phyloP scores from a whole-genome alignment of 495 filamentous ascomycete genomes.

The Xylaria acuta region DNA sequence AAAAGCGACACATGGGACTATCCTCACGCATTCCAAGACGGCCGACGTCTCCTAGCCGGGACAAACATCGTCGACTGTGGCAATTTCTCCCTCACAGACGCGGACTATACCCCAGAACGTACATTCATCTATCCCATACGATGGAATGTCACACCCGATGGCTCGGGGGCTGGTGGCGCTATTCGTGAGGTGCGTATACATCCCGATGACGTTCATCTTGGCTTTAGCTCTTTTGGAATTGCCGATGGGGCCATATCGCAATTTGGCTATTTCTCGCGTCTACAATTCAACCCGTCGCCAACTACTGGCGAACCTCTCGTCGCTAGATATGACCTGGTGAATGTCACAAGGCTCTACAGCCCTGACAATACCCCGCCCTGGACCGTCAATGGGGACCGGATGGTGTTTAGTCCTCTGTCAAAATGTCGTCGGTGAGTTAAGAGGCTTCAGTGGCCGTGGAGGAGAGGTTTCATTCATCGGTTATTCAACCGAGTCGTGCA shows the following conservation, averaged over 20 bases:
- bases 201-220: not conserved
- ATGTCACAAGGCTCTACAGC: slow-evolving; percentile 28
- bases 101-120: not conserved
- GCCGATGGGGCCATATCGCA: not conserved
- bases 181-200: not conserved
- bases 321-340: slow-evolving; percentile 25
- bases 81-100: not conserved
- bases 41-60: not conserved
- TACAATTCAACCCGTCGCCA: not conserved
- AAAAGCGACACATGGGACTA: not conserved
- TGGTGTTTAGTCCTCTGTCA: slow-evolving; percentile 31
- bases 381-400: slow-evolving; percentile 27
- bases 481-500: slow-evolving; percentile 35
- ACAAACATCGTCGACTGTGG: not conserved
- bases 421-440: slow-evolving; percentile 39
- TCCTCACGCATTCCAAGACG: not conserved
- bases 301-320: not conserved
- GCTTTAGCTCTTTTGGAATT: not conserved
- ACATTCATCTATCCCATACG: not conserved
- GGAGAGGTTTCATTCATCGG: slow-evolving; percentile 38
- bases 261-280: not conserved
- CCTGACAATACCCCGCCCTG: slow-evolving; percentile 1
- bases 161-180: not conserved
- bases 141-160: not conserved
- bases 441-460: slow-evolving; percentile 41